phyloP scores from a whole-genome alignment of 1,284 basidiomycete genomes.

The Pterulicium gracile region DNA sequence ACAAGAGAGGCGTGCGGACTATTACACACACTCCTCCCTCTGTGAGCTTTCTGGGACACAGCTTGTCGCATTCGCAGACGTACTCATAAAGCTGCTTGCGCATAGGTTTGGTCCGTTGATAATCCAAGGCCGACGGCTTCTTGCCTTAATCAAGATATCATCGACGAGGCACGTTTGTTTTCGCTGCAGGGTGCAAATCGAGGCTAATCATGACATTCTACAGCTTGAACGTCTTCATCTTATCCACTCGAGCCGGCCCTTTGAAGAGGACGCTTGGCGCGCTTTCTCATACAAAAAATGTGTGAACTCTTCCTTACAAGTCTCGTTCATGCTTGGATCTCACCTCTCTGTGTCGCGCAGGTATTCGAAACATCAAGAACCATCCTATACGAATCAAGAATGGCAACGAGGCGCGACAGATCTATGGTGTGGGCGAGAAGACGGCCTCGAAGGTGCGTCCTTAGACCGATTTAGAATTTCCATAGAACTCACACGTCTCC shows the following conservation, averaged over 20 bases:
- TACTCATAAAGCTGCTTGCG: constrained; percentile 11
- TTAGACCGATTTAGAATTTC: neutral
- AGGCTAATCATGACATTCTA: constrained; percentile 7
- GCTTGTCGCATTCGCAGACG: neutral
- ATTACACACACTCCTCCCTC: constrained; percentile 7
- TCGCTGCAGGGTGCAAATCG: neutral
- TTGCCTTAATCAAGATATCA: constrained; percentile 54
- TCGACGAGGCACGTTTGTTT: constrained; percentile 42
- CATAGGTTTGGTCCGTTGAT: constrained; percentile 12
- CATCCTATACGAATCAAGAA: constrained; percentile 53
- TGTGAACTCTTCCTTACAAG: neutral
- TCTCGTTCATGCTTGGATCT: too few species aligned
- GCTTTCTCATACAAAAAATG: neutral
- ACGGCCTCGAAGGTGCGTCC: constrained; percentile 62
- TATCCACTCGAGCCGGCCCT: constrained; percentile 45
- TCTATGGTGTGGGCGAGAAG: constrained; percentile 62
- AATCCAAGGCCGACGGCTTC: constrained; percentile 6
- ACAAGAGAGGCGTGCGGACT: constrained; percentile 16
- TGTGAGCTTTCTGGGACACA: constrained; percentile 11
- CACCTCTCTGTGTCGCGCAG: too few species aligned
- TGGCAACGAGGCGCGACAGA: constrained; percentile 47
- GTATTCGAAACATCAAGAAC: constrained; percentile 35
- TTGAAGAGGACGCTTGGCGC: constrained; percentile 52
- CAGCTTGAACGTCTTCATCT: constrained; percentile 53
- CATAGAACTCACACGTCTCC: constrained; percentile 5